Percentiles rank a stretch among this genome's conserved stretches.
Conservation (phyloP, 1,284 basidiomycete species). For the Pholiota adiposa region DNA sequence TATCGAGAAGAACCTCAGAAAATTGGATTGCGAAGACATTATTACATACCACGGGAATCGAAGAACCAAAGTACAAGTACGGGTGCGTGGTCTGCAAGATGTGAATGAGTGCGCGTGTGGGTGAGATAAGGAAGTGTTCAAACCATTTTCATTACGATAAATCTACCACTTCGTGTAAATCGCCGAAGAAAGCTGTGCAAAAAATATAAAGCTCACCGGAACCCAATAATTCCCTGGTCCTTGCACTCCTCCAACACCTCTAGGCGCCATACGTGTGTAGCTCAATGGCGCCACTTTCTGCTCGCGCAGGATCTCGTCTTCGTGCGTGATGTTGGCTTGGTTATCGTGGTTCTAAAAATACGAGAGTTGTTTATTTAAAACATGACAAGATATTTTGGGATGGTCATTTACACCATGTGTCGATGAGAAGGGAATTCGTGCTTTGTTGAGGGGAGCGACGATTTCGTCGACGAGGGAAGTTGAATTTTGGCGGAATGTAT, state of each 20-base stretch:
- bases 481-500: conserved; percentile 63
- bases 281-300: conserved; percentile 58
- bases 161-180: conserved; percentile 11
- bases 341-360: conserved; percentile 68
- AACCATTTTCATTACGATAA: conserved; percentile 22
- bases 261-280: conserved; percentile 62
- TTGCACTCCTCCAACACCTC: conserved; percentile 60
- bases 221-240: conserved; percentile 78
- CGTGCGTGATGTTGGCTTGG: conserved; percentile 66
- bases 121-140: not conserved
- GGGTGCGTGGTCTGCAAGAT: conserved; percentile 48
- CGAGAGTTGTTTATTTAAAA: not conserved
- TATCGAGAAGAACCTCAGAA: not conserved
- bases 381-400: not conserved
- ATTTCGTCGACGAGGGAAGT: conserved; percentile 55
- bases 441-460: conserved; percentile 50
- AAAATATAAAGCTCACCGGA: conserved; percentile 48
- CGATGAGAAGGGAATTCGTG: conserved; percentile 54
- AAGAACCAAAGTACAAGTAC: conserved; percentile 71
- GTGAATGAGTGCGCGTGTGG: conserved; percentile 4
- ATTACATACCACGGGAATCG: conserved; percentile 61
- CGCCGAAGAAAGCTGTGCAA: not conserved
- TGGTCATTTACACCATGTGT: conserved; percentile 55
- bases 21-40: not conserved
- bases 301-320: conserved; percentile 62